A percentile compares a stretch with the other conserved stretches of the same genome.
Conservation (phyloP, 176 grass and related monocot genomes). For the Ensete ventricosum region DNA sequence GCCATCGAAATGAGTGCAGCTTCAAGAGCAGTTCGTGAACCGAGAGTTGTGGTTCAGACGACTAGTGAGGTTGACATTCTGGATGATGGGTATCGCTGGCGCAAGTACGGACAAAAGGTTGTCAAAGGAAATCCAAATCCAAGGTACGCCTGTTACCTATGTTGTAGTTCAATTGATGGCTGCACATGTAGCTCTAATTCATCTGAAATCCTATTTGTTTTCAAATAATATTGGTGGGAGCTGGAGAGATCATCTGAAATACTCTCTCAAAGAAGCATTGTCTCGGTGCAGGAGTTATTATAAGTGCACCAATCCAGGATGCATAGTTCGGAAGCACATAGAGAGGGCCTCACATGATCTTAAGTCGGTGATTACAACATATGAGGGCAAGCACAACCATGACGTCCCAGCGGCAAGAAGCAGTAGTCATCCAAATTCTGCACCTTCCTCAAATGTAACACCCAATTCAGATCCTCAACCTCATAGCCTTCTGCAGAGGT, state of each 20-base stretch:
- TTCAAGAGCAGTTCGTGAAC: conserved; percentile 48
- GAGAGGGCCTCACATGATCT: conserved; percentile 67
- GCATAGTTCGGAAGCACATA: conserved; percentile 57
- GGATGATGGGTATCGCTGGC: conserved; percentile 73
- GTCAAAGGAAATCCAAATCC: conserved; percentile 65
- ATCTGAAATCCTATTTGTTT: background rate
- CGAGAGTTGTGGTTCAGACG: conserved; percentile 60
- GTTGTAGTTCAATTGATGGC: background rate
- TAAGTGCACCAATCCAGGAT: conserved; percentile 57
- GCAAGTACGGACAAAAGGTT: conserved; percentile 77
- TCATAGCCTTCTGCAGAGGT: conserved; percentile 16
- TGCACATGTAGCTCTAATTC: background rate
- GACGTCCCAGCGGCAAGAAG: conserved; percentile 46
- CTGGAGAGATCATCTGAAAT: background rate
- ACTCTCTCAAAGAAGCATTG: background rate
- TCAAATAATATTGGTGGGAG: background rate
- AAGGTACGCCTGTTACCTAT: conserved; percentile 28
- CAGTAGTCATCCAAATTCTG: conserved; percentile 36
- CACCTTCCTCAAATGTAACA: background rate
- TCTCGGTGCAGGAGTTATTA: conserved; percentile 59
- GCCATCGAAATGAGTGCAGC: conserved; percentile 37
- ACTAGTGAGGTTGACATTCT: conserved; percentile 61
- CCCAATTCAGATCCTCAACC: conserved; percentile 3
- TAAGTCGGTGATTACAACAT: conserved; percentile 62
- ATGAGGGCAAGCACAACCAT: conserved; percentile 77